Base-by-base conservation (phyloP, 1,284 basidiomycete genomes). In the Malassezia pachydermatis region DNA sequence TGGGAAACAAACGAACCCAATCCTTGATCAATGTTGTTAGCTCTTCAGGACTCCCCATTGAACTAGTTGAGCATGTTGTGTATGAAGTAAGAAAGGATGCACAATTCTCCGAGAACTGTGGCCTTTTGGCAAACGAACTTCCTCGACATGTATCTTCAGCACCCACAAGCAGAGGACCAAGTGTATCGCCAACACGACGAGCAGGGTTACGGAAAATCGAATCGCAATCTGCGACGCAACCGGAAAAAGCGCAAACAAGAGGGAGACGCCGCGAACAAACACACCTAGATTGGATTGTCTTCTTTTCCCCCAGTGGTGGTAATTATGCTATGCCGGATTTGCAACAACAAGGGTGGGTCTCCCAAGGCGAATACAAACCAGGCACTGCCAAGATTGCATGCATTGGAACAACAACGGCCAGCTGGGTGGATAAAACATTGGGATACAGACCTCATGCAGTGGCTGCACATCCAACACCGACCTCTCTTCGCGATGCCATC, bases 231-330 rank as follows among this genome's bases (percentile, higher is more conserved):
- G n/a, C n/a, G n/a, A n/a, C n/a, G n/a, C n/a, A n/a, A n/a, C n/a
- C n/a, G n/a, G n/a, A n/a, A n/a, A n/a, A 13, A 32, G 19, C 34
- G 20, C 20, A 50, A 35, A 52, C 55, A 1, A 60, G 58, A 42
- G 41, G 52, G 3, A 53, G 52, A 28, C 57, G 52, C 10, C 34
- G n/a, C 20, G n/a, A 7, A 19, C 34, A 3, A 10, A 9, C 3
- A 36, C 38, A 56, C 27, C 65, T 63, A 5, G 60, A 67, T 42
- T 70, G 66, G 66, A 54, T 70, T 37, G 67, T 67, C 28, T 67
- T 70, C 50, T 70, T 69, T 47, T 70, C 67, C 27, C 67, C 67
- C 6, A 64, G 61, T 16, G 67, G 67, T 16, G 62, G 65, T 30
- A 49, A 64, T 22, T 67, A 67, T 45, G 59, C 65, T 4, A 42